Evolutionary conservation across 225 moss, liverwort and hornwort species (phyloP).

Genomic region (Antitrichia curtipendula): DNA sequence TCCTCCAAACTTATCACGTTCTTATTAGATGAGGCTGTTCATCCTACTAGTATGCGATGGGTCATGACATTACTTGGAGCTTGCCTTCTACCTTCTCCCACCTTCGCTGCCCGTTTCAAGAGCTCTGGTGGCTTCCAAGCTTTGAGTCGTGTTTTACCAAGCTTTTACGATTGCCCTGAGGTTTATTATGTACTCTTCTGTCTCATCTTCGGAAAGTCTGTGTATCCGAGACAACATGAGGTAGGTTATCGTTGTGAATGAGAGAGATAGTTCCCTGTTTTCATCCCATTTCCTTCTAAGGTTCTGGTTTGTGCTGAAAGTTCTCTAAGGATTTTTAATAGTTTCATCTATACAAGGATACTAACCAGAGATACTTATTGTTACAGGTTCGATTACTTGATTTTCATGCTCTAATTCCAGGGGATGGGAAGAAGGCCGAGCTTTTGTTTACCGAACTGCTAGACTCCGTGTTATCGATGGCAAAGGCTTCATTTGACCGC

Average conservation of each 20-base stretch:
- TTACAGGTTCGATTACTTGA: conserved; percentile 63
- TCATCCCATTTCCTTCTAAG: background rate
- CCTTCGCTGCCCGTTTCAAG: conserved; percentile 71
- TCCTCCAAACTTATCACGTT: conserved; percentile 88
- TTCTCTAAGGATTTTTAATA: background rate
- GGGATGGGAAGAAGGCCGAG: conserved; percentile 47
- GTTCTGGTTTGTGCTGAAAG: background rate
- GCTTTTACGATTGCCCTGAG: conserved; percentile 84
- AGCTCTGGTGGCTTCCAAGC: conserved; percentile 83
- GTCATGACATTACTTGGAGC: conserved; percentile 83
- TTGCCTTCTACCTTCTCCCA: conserved; percentile 72
- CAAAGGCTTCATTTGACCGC: conserved; percentile 71
- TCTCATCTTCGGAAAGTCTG: conserved; percentile 69
- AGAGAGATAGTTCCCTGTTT: background rate
- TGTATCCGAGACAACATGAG: conserved; percentile 79
- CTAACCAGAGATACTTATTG: background rate
- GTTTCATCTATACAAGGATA: background rate
- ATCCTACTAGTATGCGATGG: conserved; percentile 76
- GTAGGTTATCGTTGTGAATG: background rate
- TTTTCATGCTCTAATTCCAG: conserved; percentile 75
- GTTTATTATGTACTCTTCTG: conserved; percentile 77
- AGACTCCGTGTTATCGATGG: conserved; percentile 67
- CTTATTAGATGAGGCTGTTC: conserved; percentile 82
- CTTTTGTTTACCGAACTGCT: conserved; percentile 60
- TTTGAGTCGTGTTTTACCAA: conserved; percentile 69